phyloP scores from a whole-genome alignment of 768 basidiomycete genomes.

The Ramaria rubella region DNA sequence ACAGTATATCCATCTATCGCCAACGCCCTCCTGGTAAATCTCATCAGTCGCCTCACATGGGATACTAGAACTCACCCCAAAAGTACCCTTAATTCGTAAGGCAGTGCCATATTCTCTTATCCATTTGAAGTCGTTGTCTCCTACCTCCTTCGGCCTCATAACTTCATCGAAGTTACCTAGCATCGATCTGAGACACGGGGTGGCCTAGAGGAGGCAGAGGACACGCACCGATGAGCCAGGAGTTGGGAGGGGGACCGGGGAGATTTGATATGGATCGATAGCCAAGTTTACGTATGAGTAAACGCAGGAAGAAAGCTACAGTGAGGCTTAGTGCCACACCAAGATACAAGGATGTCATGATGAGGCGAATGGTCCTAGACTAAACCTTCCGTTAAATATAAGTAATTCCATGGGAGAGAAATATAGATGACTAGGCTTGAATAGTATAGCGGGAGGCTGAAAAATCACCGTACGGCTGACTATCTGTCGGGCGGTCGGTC shows the following conservation, averaged over 20 bases:
- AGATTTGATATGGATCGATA: not conserved
- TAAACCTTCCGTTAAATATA: no score
- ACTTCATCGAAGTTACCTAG: not conserved
- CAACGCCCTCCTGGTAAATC: not conserved
- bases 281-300: not conserved
- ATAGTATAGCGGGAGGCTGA: no score
- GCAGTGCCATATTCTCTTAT: conserved; percentile 43
- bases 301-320: not conserved
- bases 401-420: no score
- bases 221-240: not conserved
- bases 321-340: not conserved
- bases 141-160: not conserved
- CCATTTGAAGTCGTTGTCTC: conserved; percentile 45
- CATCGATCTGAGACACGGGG: not conserved
- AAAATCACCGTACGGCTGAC: no score
- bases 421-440: no score
- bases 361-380: no score
- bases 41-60: not conserved
- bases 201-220: not conserved
- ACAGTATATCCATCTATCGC: conserved; percentile 42
- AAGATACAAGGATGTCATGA: no score
- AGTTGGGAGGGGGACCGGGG: not conserved
- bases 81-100: conserved; percentile 43
- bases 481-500: no score
- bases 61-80: conserved; percentile 33